phyloP scores from a whole-genome alignment of 257 asterid genomes.

The Buddleja alternifolia region DNA sequence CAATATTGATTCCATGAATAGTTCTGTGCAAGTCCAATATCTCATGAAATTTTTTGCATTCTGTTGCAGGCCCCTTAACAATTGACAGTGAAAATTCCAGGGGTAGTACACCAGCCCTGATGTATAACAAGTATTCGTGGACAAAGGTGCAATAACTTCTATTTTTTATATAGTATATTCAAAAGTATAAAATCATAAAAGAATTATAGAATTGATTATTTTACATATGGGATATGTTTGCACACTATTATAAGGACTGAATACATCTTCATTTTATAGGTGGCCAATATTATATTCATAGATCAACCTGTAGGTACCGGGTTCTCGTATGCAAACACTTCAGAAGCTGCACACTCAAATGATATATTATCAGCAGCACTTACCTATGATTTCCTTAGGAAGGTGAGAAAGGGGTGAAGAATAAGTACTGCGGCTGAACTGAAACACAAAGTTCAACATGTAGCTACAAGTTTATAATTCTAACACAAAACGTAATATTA shows the following conservation, averaged over 20 bases:
- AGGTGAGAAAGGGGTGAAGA: conserved; percentile 26
- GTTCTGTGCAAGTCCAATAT: too few species aligned
- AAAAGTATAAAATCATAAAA: too few species aligned
- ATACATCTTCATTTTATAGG: conserved; percentile 18
- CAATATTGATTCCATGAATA: too few species aligned
- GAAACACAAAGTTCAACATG: too few species aligned
- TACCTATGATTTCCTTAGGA: conserved; percentile 32
- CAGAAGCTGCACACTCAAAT: conserved; percentile 24
- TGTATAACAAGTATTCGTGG: conserved; percentile 21
- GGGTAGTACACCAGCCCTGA: not conserved
- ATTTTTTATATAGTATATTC: too few species aligned
- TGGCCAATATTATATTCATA: conserved; percentile 35
- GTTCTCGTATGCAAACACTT: conserved; percentile 39
- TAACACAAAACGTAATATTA: too few species aligned
- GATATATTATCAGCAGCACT: conserved; percentile 20
- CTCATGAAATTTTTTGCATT: not conserved
- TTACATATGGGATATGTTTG: not conserved
- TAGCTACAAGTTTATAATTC: too few species aligned
- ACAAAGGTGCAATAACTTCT: conserved; percentile 22
- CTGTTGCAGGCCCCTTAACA: conserved; percentile 26
- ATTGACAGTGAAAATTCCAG: conserved; percentile 10
- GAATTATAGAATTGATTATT: not conserved
- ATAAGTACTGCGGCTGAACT: not conserved
- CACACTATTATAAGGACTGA: not conserved
- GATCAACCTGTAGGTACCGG: conserved; percentile 49